Evolutionary conservation across 148 eudicot species (phyloP), one percentile per base, ranked within the genome.

Genomic region (Spergularia marina): DNA sequence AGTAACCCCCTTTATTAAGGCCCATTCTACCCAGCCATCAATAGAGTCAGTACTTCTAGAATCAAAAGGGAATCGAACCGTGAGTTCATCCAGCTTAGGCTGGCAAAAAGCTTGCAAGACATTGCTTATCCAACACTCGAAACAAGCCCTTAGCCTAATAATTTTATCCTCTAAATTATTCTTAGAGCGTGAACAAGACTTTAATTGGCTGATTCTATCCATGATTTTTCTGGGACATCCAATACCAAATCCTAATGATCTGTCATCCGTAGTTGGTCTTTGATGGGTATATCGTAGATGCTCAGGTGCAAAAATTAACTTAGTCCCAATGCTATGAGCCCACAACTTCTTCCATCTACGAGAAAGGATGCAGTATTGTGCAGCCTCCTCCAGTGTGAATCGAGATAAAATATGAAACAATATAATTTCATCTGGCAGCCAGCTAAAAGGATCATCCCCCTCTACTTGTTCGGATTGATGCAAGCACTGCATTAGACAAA

Each of bases 71-170:
- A 30, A 71, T n/a, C 74, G 74, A 54, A 71, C 62, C 10, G 49
- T 30, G n/a, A 71, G 74, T 49, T 71, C 74, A 16, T 71, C 74
- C 12, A 71, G 47, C 55, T 10, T 54, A 53, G 74, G 61, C 74
- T 12, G 13, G 51, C 4, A 6, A 55, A 54, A 71, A 30, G 21
- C 44, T 54, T 71, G 47, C 61, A 71, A 17, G 7, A 54, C 62
- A 54, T 17, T 57, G 58, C 21, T 52, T 53, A 71, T 54, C 74
- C 74, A 52, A 54, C 23, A 13, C 34, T 55, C 61, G 2, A 15
- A 71, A 54, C 55, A 47, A 11, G 2, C 18, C 30, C 30, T 40
- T 2, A 8, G 10, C 23, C 11, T 15, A 30, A 30, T 30, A 30
- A 30, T 30, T 30, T 30, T 30, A 30, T 30, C 36, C 36, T 30